Percentiles rank a stretch among this genome's conserved stretches.
Evolutionary conservation across 2,329 filamentous ascomycete species (phyloP).

Genomic region (Xylaria polymorpha): DNA sequence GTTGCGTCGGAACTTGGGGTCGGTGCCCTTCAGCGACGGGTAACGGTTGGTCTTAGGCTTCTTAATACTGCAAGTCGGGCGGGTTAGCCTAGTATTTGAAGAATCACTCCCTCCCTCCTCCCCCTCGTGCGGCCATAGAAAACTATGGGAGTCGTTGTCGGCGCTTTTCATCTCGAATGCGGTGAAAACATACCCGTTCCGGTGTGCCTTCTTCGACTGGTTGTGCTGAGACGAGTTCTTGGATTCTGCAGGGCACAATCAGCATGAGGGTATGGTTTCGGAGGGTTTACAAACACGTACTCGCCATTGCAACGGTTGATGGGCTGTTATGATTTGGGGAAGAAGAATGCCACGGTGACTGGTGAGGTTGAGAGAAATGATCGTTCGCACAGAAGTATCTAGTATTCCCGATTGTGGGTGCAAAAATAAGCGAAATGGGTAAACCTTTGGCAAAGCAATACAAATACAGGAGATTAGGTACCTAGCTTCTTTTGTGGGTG

Average conservation of each 20-base stretch:
- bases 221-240: conserved; percentile 99
- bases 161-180: conserved; percentile 21
- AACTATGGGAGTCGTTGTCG: background rate
- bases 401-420: conserved; percentile 50
- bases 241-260: conserved; percentile 74
- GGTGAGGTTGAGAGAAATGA: conserved; percentile 42
- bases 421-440: conserved; percentile 51
- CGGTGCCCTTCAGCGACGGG: conserved; percentile 97
- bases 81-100: conserved; percentile 31
- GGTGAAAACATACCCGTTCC: conserved; percentile 83
- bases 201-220: conserved; percentile 98
- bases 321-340: conserved; percentile 42
- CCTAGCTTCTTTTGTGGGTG: conserved; percentile 7
- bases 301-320: conserved; percentile 71
- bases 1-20: conserved; percentile 99
- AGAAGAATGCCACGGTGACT: conserved; percentile 40
- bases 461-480: too few relatives aligned
- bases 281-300: conserved; percentile 60
- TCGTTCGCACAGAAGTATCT: conserved; percentile 36
- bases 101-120: too few relatives aligned
- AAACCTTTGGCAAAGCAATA: too few relatives aligned
- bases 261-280: conserved; percentile 38
- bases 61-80: conserved; percentile 81
- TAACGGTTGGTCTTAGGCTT: conserved; percentile 99
- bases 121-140: background rate